Evolutionary conservation across 768 basidiomycete species (phyloP).

Genomic region (Naganishia randhawae): DNA sequence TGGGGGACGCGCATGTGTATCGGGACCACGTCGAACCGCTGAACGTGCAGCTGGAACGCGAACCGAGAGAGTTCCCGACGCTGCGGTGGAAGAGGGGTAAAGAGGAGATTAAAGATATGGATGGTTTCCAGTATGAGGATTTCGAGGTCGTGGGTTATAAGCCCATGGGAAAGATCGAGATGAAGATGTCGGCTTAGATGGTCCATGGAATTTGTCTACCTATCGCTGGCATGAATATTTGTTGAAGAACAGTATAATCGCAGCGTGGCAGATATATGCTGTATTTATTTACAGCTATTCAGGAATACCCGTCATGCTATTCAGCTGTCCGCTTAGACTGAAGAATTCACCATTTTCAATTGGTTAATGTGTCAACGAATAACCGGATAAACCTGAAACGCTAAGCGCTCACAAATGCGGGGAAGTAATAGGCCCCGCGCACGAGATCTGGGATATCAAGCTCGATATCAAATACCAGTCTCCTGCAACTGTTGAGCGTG

Average conservation of each 20-base stretch:
- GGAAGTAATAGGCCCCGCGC: no score
- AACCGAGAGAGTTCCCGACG: conserved; percentile 78
- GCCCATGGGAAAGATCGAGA: conserved; percentile 74
- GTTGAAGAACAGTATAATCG: no score
- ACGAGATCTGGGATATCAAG: no score
- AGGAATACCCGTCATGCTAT: no score
- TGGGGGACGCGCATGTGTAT: conserved; percentile 97
- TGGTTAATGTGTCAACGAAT: not conserved
- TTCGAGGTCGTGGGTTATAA: conserved; percentile 82
- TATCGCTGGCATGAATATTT: no score
- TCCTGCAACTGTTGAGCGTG: no score
- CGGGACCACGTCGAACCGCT: conserved; percentile 86
- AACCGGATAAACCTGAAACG: not conserved
- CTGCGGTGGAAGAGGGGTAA: conserved; percentile 68
- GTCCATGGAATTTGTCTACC: not conserved
- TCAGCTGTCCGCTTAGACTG: no score
- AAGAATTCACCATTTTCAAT: not conserved
- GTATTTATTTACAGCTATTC: no score
- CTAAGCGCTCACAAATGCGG: conserved; percentile 2
- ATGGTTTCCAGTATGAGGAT: conserved; percentile 75
- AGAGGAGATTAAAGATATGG: conserved; percentile 60
- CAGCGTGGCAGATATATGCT: no score
- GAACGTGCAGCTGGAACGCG: conserved; percentile 69
- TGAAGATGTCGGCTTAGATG: conserved; percentile 88
- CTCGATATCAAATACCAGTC: no score